Conservation (phyloP, 495 filamentous ascomycete genomes). For the Collariella sp. region DNA sequence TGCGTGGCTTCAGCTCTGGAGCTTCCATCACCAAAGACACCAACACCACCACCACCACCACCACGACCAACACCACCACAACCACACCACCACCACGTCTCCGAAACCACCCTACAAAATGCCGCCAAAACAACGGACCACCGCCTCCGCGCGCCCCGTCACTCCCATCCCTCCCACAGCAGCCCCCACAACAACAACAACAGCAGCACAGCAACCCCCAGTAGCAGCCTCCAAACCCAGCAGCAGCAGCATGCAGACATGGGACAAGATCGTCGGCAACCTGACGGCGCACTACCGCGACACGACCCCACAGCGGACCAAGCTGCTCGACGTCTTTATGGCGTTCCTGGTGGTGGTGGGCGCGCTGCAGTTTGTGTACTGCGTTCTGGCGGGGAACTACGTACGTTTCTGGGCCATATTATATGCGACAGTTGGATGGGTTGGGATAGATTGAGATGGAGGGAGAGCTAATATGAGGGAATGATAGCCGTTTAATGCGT, state of each 20-base stretch:
- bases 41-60: background rate
- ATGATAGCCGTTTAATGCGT: conserved; percentile 90
- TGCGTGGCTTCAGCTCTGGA: conserved; percentile 26
- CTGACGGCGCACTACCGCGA: conserved; percentile 69
- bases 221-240: background rate
- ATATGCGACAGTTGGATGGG: background rate
- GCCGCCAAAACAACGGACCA: conserved; percentile 29
- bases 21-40: conserved; percentile 1
- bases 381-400: conserved; percentile 86
- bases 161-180: conserved; percentile 15
- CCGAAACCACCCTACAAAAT: conserved; percentile 16
- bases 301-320: conserved; percentile 78
- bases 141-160: conserved; percentile 14
- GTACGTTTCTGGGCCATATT: conserved; percentile 45
- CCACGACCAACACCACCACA: background rate
- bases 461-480: background rate
- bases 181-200: conserved; percentile 11
- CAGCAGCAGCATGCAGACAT: conserved; percentile 21
- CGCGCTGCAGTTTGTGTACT: conserved; percentile 87
- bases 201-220: background rate
- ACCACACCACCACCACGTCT: background rate
- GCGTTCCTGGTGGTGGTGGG: conserved; percentile 79
- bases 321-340: conserved; percentile 90
- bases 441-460: too few relatives aligned
- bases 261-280: conserved; percentile 41